phyloP scores from a whole-genome alignment of 2,329 filamentous ascomycete genomes.

The Exophiala calicioides region DNA sequence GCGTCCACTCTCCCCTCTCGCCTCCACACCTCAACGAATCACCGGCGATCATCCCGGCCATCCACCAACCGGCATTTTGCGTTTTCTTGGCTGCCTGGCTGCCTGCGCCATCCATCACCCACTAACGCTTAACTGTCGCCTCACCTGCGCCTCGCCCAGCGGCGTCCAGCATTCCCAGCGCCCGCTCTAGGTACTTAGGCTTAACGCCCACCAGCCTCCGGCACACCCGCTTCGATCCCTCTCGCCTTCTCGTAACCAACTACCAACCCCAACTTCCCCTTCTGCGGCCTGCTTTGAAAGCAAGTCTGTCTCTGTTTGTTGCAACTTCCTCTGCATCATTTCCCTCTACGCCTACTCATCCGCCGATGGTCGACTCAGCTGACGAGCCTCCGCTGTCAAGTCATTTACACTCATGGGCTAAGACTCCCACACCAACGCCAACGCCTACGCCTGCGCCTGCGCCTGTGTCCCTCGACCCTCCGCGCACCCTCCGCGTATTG shows the following conservation, averaged over 20 bases:
- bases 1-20: not conserved
- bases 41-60: too few species aligned
- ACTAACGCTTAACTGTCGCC: slow-evolving; percentile 7
- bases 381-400: slow-evolving; percentile 53
- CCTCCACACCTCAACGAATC: not conserved
- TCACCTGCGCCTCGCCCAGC: slow-evolving; percentile 6
- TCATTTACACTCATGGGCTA: slow-evolving; percentile 53
- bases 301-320: slow-evolving; percentile 30
- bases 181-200: slow-evolving; percentile 1
- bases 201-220: slow-evolving; percentile 4
- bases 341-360: slow-evolving; percentile 23
- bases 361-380: slow-evolving; percentile 57
- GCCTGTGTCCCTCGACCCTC: slow-evolving; percentile 18
- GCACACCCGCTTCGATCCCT: not conserved
- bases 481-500: slow-evolving; percentile 18
- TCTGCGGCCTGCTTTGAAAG: slow-evolving; percentile 27
- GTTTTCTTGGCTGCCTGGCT: not conserved
- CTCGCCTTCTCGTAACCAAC: slow-evolving; percentile 8
- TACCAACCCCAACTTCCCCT: slow-evolving; percentile 10
- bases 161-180: too few species aligned
- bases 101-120: not conserved
- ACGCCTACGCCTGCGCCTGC: slow-evolving; percentile 1
- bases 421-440: slow-evolving; percentile 45
- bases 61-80: too few species aligned
- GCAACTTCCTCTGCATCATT: slow-evolving; percentile 20